A percentile compares a stretch with the other conserved stretches of the same genome.
These are phyloP conservation scores for Iris pallida DNA, from an alignment of 116 monocot species.

Conservation along the genomic window DNA sequence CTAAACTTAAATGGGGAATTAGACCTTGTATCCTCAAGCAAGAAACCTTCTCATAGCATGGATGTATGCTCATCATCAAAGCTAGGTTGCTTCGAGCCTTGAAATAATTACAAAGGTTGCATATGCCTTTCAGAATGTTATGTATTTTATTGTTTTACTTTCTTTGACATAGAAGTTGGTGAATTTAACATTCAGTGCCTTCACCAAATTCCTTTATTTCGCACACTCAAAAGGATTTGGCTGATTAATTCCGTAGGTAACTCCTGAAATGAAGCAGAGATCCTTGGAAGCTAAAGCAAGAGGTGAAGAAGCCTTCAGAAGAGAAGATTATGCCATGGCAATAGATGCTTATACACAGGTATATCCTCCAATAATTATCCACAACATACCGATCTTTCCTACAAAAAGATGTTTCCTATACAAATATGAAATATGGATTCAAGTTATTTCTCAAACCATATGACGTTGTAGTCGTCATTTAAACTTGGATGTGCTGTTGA, in stretches of 20 bases:
- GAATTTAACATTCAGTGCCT: background rate
- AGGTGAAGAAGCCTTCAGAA: slow-evolving; percentile 83
- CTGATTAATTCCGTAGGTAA: slow-evolving; percentile 34
- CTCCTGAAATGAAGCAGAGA: slow-evolving; percentile 63
- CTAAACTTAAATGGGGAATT: no score
- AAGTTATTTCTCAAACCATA: background rate
- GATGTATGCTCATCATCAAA: no score
- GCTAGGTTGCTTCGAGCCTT: background rate
- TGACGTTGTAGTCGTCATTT: no score
- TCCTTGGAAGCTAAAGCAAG: slow-evolving; percentile 85
- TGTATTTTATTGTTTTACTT: background rate
- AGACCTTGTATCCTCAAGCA: background rate
- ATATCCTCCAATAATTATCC: background rate
- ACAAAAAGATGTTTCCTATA: background rate
- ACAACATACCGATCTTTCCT: background rate
- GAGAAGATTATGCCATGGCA: slow-evolving; percentile 64
- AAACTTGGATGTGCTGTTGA: no score
- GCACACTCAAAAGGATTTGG: background rate
- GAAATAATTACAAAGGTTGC: background rate
- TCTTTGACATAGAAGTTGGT: background rate
- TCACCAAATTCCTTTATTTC: background rate
- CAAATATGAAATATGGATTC: background rate
- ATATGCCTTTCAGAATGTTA: background rate
- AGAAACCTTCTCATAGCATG: background rate
- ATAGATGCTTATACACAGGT: slow-evolving; percentile 97